Evolutionary conservation across 2,329 filamentous ascomycete genomes (phyloP).

Genomic region (Albifimbria verrucaria): DNA sequence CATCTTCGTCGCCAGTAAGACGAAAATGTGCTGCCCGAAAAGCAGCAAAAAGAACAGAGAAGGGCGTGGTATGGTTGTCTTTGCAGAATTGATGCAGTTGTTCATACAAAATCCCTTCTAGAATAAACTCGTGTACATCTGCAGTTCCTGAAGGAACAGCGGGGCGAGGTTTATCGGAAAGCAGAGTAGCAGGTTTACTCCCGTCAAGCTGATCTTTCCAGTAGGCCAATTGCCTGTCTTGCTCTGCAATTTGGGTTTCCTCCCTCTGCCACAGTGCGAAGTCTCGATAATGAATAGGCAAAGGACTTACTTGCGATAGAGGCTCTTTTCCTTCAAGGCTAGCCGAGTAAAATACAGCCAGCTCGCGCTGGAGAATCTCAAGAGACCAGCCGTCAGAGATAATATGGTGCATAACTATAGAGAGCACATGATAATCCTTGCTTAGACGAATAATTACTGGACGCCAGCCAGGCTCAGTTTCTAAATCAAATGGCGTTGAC

Average conservation of each 20-base stretch:
- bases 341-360: neutral
- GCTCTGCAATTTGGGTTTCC: neutral
- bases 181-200: conserved; percentile 12
- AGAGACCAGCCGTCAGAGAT: conserved; percentile 7
- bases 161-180: conserved; percentile 13
- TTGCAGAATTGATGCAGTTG: conserved; percentile 9
- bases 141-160: conserved; percentile 11
- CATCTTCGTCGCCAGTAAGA: conserved; percentile 19
- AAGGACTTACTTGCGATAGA: neutral
- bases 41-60: conserved; percentile 16
- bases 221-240: neutral
- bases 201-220: conserved; percentile 10
- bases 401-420: conserved; percentile 11
- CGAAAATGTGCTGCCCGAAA: conserved; percentile 22
- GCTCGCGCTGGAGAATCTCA: neutral
- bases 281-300: neutral
- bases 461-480: conserved; percentile 1
- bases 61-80: conserved; percentile 5
- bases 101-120: conserved; percentile 9
- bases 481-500: neutral
- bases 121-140: conserved; percentile 1
- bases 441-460: neutral
- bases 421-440: neutral
- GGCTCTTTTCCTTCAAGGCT: neutral
- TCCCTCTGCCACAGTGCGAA: neutral